Conservation (phyloP, 768 basidiomycete genomes). For the Tylopilus vinaceipallidus region DNA sequence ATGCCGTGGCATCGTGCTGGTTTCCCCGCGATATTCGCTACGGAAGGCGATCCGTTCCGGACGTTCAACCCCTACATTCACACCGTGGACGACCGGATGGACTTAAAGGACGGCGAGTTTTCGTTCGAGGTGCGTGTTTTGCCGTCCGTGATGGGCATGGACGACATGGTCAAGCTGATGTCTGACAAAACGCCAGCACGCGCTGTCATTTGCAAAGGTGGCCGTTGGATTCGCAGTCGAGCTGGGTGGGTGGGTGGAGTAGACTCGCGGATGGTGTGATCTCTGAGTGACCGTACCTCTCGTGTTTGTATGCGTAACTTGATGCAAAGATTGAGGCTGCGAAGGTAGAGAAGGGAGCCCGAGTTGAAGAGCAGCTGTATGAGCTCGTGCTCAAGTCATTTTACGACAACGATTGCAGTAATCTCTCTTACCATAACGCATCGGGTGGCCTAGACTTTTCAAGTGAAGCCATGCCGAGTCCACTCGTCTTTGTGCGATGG, state of each 20-base stretch:
- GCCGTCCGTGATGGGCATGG: background rate
- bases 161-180: background rate
- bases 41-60: conserved; percentile 41
- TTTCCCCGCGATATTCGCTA: conserved; percentile 41
- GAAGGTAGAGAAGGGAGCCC: too few relatives aligned
- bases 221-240: conserved; percentile 58
- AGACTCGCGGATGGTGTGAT: background rate
- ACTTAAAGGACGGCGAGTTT: conserved; percentile 38
- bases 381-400: too few relatives aligned
- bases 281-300: too few relatives aligned
- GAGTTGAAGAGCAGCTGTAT: too few relatives aligned
- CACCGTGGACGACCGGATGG: conserved; percentile 26
- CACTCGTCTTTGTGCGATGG: too few relatives aligned
- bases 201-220: conserved; percentile 56
- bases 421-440: too few relatives aligned
- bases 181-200: background rate
- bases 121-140: conserved; percentile 32
- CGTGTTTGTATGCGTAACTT: too few relatives aligned
- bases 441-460: too few relatives aligned
- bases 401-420: too few relatives aligned
- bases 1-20: conserved; percentile 46
- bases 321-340: too few relatives aligned
- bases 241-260: conserved; percentile 29
- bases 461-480: too few relatives aligned
- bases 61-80: conserved; percentile 44